Evolutionary conservation across 352 stramenopile species (phyloP).

Genomic region (Phytopythium chamaehyphon): DNA sequence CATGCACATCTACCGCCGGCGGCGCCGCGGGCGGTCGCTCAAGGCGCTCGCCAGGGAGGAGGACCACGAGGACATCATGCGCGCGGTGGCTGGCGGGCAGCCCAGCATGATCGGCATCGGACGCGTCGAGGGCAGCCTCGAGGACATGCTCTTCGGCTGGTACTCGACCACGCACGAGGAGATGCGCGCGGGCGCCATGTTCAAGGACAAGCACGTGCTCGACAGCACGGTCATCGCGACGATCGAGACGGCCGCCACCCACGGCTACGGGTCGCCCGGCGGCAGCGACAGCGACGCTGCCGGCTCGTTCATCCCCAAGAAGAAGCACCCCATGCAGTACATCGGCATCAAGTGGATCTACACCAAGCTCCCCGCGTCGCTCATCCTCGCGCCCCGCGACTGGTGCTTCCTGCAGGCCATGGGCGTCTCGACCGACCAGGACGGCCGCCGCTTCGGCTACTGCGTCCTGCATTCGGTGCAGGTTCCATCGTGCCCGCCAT

Average conservation of each 20-base stretch:
- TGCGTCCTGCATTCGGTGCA: conserved; percentile 28
- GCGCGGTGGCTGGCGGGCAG: conserved; percentile 20
- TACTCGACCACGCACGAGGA: conserved; percentile 20
- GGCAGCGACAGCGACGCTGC: neutral
- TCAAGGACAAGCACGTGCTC: conserved; percentile 15
- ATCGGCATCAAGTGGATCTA: conserved; percentile 36
- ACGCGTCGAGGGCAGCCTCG: conserved; percentile 14
- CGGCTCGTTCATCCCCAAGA: neutral
- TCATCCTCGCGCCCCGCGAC: conserved; percentile 26
- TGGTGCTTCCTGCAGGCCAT: conserved; percentile 30
- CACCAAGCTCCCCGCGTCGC: conserved; percentile 16
- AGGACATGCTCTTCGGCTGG: conserved; percentile 19
- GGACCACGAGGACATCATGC: conserved; percentile 16
- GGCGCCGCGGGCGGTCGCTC: conserved; percentile 17
- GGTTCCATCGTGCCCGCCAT: conserved; percentile 20
- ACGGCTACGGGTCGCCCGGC: conserved; percentile 3
- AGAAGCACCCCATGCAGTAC: conserved; percentile 29
- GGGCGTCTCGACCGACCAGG: conserved; percentile 15
- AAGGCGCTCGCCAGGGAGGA: conserved; percentile 22
- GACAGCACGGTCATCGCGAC: conserved; percentile 20
- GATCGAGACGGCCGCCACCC: conserved; percentile 12
- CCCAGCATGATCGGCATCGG: conserved; percentile 17
- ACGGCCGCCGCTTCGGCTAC: conserved; percentile 28
- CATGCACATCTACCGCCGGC: conserved; percentile 42
- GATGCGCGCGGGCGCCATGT: conserved; percentile 12